Evolutionary conservation across 805 yeast species (phyloP).

Genomic region (Metschnikowia reukaufii): DNA sequence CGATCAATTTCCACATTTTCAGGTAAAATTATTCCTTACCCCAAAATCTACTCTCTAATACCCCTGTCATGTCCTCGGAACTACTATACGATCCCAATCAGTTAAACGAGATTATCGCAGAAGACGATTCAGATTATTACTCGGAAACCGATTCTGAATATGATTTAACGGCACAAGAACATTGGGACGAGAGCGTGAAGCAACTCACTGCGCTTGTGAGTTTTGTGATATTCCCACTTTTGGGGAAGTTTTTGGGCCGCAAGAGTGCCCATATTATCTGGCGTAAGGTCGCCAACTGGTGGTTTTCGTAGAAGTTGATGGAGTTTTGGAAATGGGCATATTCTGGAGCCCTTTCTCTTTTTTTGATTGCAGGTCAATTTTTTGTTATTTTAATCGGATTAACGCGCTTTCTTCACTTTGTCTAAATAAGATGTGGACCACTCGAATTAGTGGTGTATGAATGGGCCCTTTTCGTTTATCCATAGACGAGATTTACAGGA

Average conservation of each 20-base stretch:
- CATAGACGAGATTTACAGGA: no score
- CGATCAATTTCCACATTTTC: no score
- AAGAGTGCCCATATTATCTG: slow-evolving; percentile 38
- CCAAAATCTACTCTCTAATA: no score
- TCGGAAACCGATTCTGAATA: slow-evolving; percentile 21
- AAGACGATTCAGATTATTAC: slow-evolving; percentile 13
- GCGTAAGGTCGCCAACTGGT: slow-evolving; percentile 38
- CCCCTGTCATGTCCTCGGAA: slow-evolving; percentile 6
- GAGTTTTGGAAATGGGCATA: not conserved
- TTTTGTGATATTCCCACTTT: slow-evolving; percentile 60
- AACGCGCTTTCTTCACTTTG: no score
- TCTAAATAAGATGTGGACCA: no score
- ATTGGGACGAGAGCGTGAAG: slow-evolving; percentile 68
- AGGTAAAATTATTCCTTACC: no score
- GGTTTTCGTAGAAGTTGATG: slow-evolving; percentile 17
- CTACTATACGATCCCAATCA: slow-evolving; percentile 7
- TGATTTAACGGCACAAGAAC: slow-evolving; percentile 55
- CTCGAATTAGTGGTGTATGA: no score
- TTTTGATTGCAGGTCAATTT: not conserved
- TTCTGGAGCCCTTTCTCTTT: not conserved
- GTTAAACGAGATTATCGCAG: not conserved
- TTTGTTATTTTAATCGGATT: no score
- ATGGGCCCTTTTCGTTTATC: no score
- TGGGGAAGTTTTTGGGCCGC: slow-evolving; percentile 70
- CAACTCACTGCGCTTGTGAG: slow-evolving; percentile 60